These are phyloP conservation scores for Corniculantispora saksenae DNA, from an alignment of 2,329 filamentous ascomycete genomes.

Conservation along the genomic window DNA sequence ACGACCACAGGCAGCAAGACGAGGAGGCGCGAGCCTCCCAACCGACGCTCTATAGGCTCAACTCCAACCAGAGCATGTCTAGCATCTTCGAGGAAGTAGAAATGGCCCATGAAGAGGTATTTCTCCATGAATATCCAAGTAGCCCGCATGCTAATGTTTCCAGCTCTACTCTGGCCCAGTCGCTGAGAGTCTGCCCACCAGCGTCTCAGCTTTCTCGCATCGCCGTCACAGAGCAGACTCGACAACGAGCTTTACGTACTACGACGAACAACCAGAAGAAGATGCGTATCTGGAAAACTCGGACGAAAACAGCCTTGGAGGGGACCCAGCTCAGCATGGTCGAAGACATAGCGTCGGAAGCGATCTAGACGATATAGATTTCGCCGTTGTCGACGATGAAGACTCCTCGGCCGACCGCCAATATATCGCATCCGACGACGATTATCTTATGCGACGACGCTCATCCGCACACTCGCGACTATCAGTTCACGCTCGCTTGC, in stretches of 20 bases:
- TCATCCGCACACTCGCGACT: constrained; percentile 61
- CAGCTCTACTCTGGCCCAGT: constrained; percentile 87
- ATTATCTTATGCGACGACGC: constrained; percentile 57
- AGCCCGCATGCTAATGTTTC: neutral
- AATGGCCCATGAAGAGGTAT: constrained; percentile 94
- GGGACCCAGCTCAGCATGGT: constrained; percentile 13
- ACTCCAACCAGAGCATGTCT: constrained; percentile 70
- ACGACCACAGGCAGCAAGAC: constrained; percentile 1
- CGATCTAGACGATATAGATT: constrained; percentile 43
- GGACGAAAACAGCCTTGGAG: constrained; percentile 22
- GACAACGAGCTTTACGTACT: constrained; percentile 85
- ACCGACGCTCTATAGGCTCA: constrained; percentile 59
- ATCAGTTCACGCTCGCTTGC: constrained; percentile 64
- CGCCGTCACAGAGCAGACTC: constrained; percentile 80
- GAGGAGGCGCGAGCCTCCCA: constrained; percentile 12
- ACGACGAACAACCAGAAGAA: constrained; percentile 67
- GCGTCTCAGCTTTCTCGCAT: constrained; percentile 87
- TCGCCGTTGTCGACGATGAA: constrained; percentile 42
- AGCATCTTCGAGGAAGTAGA: constrained; percentile 95
- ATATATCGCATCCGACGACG: constrained; percentile 41
- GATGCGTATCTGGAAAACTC: constrained; percentile 43
- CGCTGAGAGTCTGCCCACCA: constrained; percentile 93
- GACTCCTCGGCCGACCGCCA: constrained; percentile 42
- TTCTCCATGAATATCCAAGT: neutral
- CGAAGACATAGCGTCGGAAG: constrained; percentile 34